These are phyloP conservation scores for Ogataea nakhonphanomensis DNA, from an alignment of 805 yeast genomes.

Conservation along the genomic window DNA sequence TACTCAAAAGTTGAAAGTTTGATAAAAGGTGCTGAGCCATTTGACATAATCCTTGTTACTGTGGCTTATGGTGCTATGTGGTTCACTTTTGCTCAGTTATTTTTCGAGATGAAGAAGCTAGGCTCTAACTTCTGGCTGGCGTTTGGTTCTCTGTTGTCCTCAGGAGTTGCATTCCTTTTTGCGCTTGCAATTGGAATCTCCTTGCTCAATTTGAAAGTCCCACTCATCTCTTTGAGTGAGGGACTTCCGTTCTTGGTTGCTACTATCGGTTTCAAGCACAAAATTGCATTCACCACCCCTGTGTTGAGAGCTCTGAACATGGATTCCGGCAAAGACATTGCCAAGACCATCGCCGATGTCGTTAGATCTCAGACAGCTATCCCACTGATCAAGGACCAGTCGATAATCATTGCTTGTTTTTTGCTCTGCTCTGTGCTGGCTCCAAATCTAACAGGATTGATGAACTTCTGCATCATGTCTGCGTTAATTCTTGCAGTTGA, in stretches of 20 bases:
- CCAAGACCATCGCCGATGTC: constrained; percentile 31
- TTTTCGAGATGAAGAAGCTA: constrained; percentile 65
- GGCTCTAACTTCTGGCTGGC: constrained; percentile 91
- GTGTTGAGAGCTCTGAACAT: constrained; percentile 42
- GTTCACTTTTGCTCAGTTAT: constrained; percentile 73
- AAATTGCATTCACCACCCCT: constrained; percentile 64
- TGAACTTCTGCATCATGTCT: constrained; percentile 75
- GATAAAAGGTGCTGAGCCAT: constrained; percentile 72
- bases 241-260: constrained; percentile 93
- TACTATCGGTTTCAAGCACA: constrained; percentile 86
- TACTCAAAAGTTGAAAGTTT: constrained; percentile 40
- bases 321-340: constrained; percentile 27
- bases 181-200: constrained; percentile 66
- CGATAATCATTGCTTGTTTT: constrained; percentile 69
- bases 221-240: constrained; percentile 75
- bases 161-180: constrained; percentile 77
- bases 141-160: constrained; percentile 70
- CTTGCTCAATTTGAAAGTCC: constrained; percentile 55
- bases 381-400: constrained; percentile 69
- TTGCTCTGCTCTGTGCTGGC: constrained; percentile 62
- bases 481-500: constrained; percentile 71
- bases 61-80: constrained; percentile 86
- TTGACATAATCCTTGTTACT: constrained; percentile 76
- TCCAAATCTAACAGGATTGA: constrained; percentile 65
- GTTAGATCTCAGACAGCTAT: constrained; percentile 38